Conservation (phyloP, 2,329 filamentous ascomycete species). For the Dactylellina leptospora region DNA sequence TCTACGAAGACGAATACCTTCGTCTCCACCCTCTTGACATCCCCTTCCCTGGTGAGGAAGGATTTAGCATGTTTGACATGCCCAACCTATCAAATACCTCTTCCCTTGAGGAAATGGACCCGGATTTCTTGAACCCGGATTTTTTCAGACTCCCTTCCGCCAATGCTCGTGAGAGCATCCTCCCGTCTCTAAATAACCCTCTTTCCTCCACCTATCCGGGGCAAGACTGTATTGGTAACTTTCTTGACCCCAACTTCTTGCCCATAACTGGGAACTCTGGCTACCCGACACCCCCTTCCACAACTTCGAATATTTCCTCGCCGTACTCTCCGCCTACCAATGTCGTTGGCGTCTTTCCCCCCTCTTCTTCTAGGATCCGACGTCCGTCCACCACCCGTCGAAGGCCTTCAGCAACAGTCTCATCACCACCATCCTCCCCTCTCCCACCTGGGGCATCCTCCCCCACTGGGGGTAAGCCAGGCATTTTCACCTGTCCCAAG, state of each 20-base stretch:
- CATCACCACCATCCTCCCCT: slow-evolving; percentile 39
- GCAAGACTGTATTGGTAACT: slow-evolving; percentile 12
- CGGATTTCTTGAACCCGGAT: slow-evolving; percentile 36
- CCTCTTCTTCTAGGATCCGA: slow-evolving; percentile 13
- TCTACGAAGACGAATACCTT: slow-evolving; percentile 43
- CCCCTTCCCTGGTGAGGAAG: slow-evolving; percentile 44
- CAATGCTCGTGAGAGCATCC: slow-evolving; percentile 33
- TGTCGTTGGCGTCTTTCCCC: slow-evolving; percentile 17
- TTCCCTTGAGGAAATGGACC: slow-evolving; percentile 36
- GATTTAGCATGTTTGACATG: slow-evolving; percentile 49
- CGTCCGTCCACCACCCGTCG: slow-evolving; percentile 29
- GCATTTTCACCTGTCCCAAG: slow-evolving; percentile 46
- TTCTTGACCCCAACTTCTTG: slow-evolving; percentile 11
- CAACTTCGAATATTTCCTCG: slow-evolving; percentile 27
- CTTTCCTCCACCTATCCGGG: slow-evolving; percentile 20
- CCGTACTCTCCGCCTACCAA: slow-evolving; percentile 40
- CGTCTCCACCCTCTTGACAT: slow-evolving; percentile 34
- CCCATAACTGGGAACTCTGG: slow-evolving; percentile 6
- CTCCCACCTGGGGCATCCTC: slow-evolving; percentile 37
- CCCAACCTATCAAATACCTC: slow-evolving; percentile 13
- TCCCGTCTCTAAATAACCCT: slow-evolving; percentile 27
- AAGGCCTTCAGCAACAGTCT: slow-evolving; percentile 1
- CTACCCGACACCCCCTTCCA: slow-evolving; percentile 48
- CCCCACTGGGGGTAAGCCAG: slow-evolving; percentile 45
- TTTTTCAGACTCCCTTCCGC: slow-evolving; percentile 38